These are phyloP conservation scores for Jatropha curcas DNA, from an alignment of 345 rosid genomes.

Conservation along the genomic window DNA sequence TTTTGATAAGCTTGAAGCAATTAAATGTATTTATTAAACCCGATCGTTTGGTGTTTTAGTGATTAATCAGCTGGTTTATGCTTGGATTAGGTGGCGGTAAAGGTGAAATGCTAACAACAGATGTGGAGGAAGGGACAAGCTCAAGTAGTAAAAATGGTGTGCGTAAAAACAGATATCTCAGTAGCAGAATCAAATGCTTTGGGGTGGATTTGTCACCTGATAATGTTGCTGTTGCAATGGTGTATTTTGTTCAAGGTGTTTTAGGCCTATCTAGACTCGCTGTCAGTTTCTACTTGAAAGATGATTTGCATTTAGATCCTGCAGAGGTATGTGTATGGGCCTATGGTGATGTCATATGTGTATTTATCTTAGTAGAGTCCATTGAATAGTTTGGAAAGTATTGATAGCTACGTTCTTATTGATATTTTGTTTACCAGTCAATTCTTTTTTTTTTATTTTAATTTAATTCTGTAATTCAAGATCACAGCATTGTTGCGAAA, in stretches of 20 bases:
- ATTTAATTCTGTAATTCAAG: slow-evolving; percentile 2
- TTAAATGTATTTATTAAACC: background rate
- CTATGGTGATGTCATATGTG: background rate
- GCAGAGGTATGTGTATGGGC: slow-evolving; percentile 66
- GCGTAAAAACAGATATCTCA: slow-evolving; percentile 40
- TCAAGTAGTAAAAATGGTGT: slow-evolving; percentile 29
- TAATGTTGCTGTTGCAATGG: slow-evolving; percentile 93
- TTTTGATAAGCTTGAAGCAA: background rate
- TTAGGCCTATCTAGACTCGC: slow-evolving; percentile 92
- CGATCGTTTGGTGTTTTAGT: background rate
- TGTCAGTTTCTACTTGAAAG: slow-evolving; percentile 88
- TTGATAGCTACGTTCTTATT: background rate
- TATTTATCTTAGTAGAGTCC: background rate
- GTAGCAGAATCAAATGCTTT: slow-evolving; percentile 40
- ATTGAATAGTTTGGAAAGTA: background rate
- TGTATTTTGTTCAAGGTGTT: slow-evolving; percentile 98
- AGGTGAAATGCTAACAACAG: slow-evolving; percentile 47
- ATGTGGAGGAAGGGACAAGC: slow-evolving; percentile 42
- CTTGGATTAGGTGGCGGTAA: slow-evolving; percentile 46
- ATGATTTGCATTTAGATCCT: slow-evolving; percentile 95
- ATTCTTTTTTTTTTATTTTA: slow-evolving; percentile 3
- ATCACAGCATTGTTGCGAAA: background rate
- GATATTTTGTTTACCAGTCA: background rate
- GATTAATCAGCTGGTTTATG: background rate
- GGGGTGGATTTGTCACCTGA: slow-evolving; percentile 94